A percentile compares a stretch with the other conserved stretches of the same genome.
Evolutionary conservation across 441 rosid genomes (phyloP).

Genomic region (Macaranga tanarius): DNA sequence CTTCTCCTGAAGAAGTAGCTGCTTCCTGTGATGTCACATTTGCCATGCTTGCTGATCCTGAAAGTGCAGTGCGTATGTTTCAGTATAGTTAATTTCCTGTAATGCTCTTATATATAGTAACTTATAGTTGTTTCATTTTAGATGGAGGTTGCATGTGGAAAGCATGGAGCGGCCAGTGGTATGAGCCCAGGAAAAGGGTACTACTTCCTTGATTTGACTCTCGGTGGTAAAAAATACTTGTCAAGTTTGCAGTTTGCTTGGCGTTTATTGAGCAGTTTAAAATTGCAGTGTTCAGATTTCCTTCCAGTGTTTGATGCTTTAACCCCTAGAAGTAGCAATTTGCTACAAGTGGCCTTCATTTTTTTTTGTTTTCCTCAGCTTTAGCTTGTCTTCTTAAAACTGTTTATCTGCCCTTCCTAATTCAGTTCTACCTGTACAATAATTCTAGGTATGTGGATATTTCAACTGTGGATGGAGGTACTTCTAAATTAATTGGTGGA

Average conservation of each 20-base stretch:
- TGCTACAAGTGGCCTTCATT: neutral
- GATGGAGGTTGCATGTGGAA: slow-evolving; percentile 87
- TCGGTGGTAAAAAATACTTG: neutral
- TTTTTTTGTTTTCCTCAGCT: neutral
- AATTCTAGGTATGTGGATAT: slow-evolving; percentile 75
- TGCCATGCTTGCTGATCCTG: slow-evolving; percentile 95
- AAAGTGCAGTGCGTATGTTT: slow-evolving; percentile 93
- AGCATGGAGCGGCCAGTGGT: slow-evolving; percentile 73
- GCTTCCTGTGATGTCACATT: slow-evolving; percentile 82
- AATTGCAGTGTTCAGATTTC: neutral
- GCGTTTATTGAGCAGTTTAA: neutral
- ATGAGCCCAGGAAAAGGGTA: slow-evolving; percentile 92
- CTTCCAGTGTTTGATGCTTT: no score
- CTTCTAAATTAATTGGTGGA: slow-evolving; percentile 61
- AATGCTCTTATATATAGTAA: slow-evolving; percentile 7
- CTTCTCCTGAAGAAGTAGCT: slow-evolving; percentile 87
- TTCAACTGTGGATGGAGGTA: slow-evolving; percentile 85
- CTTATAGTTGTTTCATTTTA: slow-evolving; percentile 35
- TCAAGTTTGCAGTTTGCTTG: neutral
- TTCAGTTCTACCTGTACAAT: neutral
- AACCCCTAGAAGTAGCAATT: neutral
- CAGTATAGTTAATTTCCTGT: slow-evolving; percentile 18
- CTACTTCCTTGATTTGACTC: slow-evolving; percentile 19
- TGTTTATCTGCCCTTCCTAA: neutral
- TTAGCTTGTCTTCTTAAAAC: neutral